These are phyloP conservation scores for Ceratobasidium sp. DNA, from an alignment of 1,284 basidiomycete species.

Conservation along the genomic window DNA sequence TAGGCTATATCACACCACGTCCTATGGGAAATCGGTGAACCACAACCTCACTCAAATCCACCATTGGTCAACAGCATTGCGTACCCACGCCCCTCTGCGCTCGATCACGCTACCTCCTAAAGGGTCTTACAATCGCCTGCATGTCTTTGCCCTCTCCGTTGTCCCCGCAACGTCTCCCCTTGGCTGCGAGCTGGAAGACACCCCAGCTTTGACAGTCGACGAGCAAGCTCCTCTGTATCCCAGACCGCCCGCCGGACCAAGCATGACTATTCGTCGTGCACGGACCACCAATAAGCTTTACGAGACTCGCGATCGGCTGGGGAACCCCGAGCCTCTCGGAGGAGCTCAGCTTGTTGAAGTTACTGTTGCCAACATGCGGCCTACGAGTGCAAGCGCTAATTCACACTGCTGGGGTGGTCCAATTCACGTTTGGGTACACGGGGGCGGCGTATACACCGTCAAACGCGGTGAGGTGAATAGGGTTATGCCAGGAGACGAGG, in stretches of 20 bases:
- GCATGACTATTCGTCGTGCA: constrained; percentile 27
- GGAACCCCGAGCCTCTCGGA: constrained; percentile 50
- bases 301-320: constrained; percentile 60
- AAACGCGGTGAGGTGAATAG: constrained; percentile 60
- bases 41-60: constrained; percentile 56
- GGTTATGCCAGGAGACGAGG: constrained; percentile 63
- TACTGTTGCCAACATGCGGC: constrained; percentile 64
- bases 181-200: constrained; percentile 38
- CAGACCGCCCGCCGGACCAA: constrained; percentile 6
- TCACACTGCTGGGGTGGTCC: constrained; percentile 39
- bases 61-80: constrained; percentile 62
- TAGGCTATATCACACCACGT: constrained; percentile 27
- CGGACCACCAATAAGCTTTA: constrained; percentile 59
- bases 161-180: constrained; percentile 54
- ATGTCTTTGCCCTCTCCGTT: constrained; percentile 63
- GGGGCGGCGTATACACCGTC: constrained; percentile 53
- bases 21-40: constrained; percentile 20
- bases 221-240: neutral
- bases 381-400: constrained; percentile 56
- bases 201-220: constrained; percentile 47
- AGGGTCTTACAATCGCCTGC: constrained; percentile 57
- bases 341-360: constrained; percentile 62
- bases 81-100: constrained; percentile 58
- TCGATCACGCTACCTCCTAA: constrained; percentile 61
- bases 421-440: constrained; percentile 52